A percentile compares a stretch with the other conserved stretches of the same genome.
phyloP scores from a whole-genome alignment of 345 rosid species.

The Linum lewisii region DNA sequence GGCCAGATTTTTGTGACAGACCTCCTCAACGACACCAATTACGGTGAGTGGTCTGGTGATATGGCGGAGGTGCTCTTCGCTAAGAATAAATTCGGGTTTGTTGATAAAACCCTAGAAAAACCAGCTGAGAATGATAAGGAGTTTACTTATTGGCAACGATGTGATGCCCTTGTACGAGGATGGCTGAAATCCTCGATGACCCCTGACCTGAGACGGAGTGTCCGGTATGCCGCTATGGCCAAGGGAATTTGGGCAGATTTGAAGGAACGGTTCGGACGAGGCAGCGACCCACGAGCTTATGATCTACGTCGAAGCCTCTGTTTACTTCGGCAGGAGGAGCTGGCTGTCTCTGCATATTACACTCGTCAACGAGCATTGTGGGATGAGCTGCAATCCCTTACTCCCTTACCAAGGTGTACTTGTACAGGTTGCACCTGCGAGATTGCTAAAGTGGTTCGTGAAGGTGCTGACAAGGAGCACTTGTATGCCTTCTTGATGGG shows the following conservation, averaged over 20 bases:
- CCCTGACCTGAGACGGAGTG: background rate
- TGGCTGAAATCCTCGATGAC: background rate
- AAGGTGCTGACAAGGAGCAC: too few species aligned
- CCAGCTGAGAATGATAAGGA: too few species aligned
- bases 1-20: too few species aligned
- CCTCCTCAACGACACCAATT: too few species aligned
- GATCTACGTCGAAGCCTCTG: background rate
- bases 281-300: conserved; percentile 5
- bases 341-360: background rate
- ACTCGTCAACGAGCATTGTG: conserved; percentile 5
- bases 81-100: too few species aligned
- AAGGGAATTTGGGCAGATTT: background rate
- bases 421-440: background rate
- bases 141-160: too few species aligned
- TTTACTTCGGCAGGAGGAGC: background rate
- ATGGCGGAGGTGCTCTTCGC: too few species aligned
- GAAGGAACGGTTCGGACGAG: background rate
- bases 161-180: background rate
- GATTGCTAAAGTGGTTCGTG: too few species aligned
- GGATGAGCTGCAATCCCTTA: conserved; percentile 6
- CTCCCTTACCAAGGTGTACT: background rate
- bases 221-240: background rate
- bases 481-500: conserved; percentile 7
- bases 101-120: too few species aligned
- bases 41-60: too few species aligned